These are phyloP conservation scores for Saraca asoca DNA, from an alignment of 331 rosid genomes.

Conservation along the genomic window DNA sequence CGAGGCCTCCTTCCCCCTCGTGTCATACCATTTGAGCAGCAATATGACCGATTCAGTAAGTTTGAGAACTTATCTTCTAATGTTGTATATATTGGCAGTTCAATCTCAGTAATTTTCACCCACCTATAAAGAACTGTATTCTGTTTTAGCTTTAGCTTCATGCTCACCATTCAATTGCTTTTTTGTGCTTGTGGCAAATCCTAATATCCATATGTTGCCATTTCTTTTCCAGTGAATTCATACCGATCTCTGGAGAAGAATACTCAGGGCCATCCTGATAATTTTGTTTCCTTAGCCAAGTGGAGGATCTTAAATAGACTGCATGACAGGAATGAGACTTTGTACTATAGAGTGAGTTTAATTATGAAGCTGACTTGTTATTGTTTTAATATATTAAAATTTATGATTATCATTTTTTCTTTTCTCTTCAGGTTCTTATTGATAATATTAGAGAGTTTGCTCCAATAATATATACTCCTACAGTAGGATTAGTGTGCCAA, in stretches of 20 bases:
- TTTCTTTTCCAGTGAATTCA: slow-evolving; percentile 71
- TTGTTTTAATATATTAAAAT: slow-evolving; percentile 19
- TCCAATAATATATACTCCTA: slow-evolving; percentile 95
- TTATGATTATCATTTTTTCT: slow-evolving; percentile 9
- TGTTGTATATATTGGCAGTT: slow-evolving; percentile 8
- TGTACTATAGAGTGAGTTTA: slow-evolving; percentile 85
- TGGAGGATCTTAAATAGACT: slow-evolving; percentile 97
- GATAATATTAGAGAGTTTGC: slow-evolving; percentile 93
- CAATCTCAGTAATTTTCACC: slow-evolving; percentile 2
- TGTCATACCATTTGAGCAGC: slow-evolving; percentile 93
- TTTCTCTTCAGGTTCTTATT: slow-evolving; percentile 72
- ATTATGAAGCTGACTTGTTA: slow-evolving; percentile 23
- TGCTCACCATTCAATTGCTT: not conserved
- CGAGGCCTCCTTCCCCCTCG: slow-evolving; percentile 99
- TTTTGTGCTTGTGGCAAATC: slow-evolving; percentile 13
- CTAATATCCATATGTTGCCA: slow-evolving; percentile 22
- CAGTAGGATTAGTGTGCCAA: slow-evolving; percentile 95
- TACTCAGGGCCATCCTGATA: slow-evolving; percentile 70
- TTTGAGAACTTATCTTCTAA: slow-evolving; percentile 31
- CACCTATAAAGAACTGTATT: slow-evolving; percentile 7
- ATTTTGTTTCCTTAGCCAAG: slow-evolving; percentile 76
- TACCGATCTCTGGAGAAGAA: slow-evolving; percentile 92
- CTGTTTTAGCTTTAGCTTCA: slow-evolving; percentile 5
- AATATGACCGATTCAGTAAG: slow-evolving; percentile 92
- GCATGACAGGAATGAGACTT: slow-evolving; percentile 96